phyloP scores from a whole-genome alignment of 2,329 filamentous ascomycete genomes.

The Trichoderma lentiforme region DNA sequence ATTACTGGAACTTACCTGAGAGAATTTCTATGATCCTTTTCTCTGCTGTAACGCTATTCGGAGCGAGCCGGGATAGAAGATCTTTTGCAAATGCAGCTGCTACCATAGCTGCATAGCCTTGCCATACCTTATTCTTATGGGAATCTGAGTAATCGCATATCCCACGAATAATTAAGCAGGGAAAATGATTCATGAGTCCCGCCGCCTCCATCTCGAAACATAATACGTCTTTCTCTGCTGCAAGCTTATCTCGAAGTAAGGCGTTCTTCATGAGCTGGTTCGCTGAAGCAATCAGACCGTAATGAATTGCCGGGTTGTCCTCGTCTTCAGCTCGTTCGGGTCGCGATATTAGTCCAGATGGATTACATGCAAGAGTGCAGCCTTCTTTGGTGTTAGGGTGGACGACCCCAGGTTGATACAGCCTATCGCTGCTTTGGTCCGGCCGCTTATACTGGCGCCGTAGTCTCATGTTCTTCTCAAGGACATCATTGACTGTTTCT shows the following conservation, averaged over 20 bases:
- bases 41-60: background rate
- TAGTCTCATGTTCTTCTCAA: background rate
- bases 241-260: background rate
- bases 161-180: background rate
- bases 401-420: background rate
- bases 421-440: background rate
- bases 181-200: background rate
- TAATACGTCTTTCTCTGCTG: background rate
- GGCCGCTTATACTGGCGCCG: background rate
- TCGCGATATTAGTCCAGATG: background rate
- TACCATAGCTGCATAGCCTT: background rate
- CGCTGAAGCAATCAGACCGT: background rate
- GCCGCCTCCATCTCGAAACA: background rate
- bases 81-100: background rate
- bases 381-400: background rate
- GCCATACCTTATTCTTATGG: background rate
- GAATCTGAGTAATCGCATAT: background rate
- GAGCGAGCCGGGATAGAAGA: background rate
- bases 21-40: background rate
- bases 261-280: background rate
- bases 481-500: background rate
- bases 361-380: background rate
- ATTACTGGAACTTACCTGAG: background rate
- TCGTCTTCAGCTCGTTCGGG: background rate
- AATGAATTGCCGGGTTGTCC: background rate